Evolutionary conservation across 352 stramenopile genomes (phyloP).

Genomic region (Pythium biforme): DNA sequence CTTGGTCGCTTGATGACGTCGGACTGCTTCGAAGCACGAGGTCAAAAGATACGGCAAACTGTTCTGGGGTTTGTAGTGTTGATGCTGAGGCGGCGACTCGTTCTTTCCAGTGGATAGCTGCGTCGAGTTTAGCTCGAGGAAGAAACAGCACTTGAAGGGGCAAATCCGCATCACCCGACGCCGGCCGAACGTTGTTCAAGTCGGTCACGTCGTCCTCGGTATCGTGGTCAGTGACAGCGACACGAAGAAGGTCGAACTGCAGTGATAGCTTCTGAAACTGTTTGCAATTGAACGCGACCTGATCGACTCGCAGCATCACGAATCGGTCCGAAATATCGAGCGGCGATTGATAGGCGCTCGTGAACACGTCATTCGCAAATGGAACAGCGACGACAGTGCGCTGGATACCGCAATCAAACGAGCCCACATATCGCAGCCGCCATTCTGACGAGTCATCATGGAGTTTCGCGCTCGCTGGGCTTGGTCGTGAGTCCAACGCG

Average conservation of each 20-base stretch:
- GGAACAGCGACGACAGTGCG: constrained; percentile 34
- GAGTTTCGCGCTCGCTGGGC: background rate
- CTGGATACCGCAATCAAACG: constrained; percentile 49
- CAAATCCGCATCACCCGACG: background rate
- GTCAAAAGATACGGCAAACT: constrained; percentile 58
- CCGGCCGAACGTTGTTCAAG: background rate
- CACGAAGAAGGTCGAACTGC: constrained; percentile 30
- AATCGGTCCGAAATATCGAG: constrained; percentile 12
- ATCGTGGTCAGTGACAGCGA: constrained; percentile 22
- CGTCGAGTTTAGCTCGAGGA: constrained; percentile 30
- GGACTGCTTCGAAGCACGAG: constrained; percentile 37
- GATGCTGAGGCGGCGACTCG: background rate
- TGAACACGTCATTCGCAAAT: constrained; percentile 29
- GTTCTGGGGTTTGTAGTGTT: background rate
- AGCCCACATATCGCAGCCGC: constrained; percentile 43
- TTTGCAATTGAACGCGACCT: constrained; percentile 42
- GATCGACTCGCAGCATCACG: constrained; percentile 8
- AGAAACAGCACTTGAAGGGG: constrained; percentile 27
- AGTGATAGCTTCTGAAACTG: constrained; percentile 57
- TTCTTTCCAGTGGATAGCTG: constrained; percentile 32
- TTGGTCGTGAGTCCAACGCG: constrained; percentile 37
- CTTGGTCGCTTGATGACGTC: constrained; percentile 21
- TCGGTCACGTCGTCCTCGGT: constrained; percentile 5
- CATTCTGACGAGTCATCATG: constrained; percentile 26
- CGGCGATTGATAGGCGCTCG: background rate